phyloP scores from a whole-genome alignment of 345 rosid genomes.

The Salix caprea region DNA sequence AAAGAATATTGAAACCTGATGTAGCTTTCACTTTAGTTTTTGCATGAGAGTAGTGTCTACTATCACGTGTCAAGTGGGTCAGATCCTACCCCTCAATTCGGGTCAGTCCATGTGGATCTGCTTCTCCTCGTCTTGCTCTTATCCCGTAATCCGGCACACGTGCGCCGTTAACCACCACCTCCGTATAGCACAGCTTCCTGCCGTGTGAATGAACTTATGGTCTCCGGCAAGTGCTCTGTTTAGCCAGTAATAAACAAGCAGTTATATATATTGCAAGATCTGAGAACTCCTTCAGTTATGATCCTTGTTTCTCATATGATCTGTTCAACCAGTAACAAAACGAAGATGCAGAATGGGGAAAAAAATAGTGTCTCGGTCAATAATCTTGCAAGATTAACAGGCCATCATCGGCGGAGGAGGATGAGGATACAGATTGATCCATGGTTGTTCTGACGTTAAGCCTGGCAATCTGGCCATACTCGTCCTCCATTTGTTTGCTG shows the following conservation, averaged over 20 bases:
- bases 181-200: background rate
- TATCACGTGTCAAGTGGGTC: constrained; percentile 12
- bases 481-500: too few relatives aligned
- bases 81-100: background rate
- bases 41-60: constrained; percentile 23
- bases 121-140: background rate
- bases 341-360: too few relatives aligned
- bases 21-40: constrained; percentile 30
- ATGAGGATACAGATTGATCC: too few relatives aligned
- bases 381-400: too few relatives aligned
- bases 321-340: too few relatives aligned
- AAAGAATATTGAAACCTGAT: constrained; percentile 36
- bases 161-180: background rate
- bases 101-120: constrained; percentile 3
- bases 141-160: background rate
- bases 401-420: too few relatives aligned
- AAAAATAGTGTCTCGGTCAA: too few relatives aligned
- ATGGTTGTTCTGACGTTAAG: too few relatives aligned
- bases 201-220: constrained; percentile 13
- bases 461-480: too few relatives aligned
- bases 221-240: background rate
- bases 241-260: background rate
- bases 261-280: too few relatives aligned
- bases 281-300: too few relatives aligned
- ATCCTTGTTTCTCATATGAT: too few relatives aligned